phyloP scores from a whole-genome alignment of 2,329 filamentous ascomycete genomes.

The Xylaria sp. region DNA sequence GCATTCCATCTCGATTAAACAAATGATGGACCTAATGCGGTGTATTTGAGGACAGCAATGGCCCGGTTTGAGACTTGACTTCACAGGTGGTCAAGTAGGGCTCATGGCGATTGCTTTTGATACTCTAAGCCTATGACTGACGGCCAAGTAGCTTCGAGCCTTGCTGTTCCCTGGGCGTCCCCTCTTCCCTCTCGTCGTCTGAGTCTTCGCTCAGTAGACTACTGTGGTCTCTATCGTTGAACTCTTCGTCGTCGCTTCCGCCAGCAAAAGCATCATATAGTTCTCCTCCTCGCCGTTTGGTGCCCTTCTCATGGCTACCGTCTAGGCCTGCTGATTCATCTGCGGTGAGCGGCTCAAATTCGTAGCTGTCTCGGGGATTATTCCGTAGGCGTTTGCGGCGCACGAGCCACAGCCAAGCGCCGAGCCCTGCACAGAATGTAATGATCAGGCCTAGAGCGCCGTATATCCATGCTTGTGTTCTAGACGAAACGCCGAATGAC shows the following conservation, averaged over 20 bases:
- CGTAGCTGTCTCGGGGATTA: slow-evolving; percentile 83
- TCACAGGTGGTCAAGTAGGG: background rate
- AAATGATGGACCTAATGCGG: background rate
- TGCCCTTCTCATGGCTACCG: slow-evolving; percentile 55
- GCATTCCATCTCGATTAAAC: slow-evolving; percentile 22
- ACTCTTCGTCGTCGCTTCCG: slow-evolving; percentile 80
- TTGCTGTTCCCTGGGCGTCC: slow-evolving; percentile 36
- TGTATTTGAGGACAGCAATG: slow-evolving; percentile 11
- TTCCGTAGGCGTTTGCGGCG: slow-evolving; percentile 80
- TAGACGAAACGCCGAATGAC: slow-evolving; percentile 87
- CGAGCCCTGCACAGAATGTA: slow-evolving; percentile 83
- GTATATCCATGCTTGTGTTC: slow-evolving; percentile 93
- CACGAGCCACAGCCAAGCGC: slow-evolving; percentile 83
- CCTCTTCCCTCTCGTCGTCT: slow-evolving; percentile 36
- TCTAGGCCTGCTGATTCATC: slow-evolving; percentile 73
- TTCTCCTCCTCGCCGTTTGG: slow-evolving; percentile 78
- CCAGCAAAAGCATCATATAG: slow-evolving; percentile 98
- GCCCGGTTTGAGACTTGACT: background rate
- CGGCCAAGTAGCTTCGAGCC: slow-evolving; percentile 38
- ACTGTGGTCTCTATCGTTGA: slow-evolving; percentile 55
- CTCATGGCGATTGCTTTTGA: background rate
- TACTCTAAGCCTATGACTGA: slow-evolving; percentile 7
- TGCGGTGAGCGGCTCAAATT: slow-evolving; percentile 92
- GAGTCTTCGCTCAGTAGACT: slow-evolving; percentile 55
- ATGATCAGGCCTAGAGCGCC: slow-evolving; percentile 86